Evolutionary conservation across 768 basidiomycete genomes (phyloP), one percentile per base, ranked within the genome.

Genomic region (Thelephora aurantiotincta): DNA sequence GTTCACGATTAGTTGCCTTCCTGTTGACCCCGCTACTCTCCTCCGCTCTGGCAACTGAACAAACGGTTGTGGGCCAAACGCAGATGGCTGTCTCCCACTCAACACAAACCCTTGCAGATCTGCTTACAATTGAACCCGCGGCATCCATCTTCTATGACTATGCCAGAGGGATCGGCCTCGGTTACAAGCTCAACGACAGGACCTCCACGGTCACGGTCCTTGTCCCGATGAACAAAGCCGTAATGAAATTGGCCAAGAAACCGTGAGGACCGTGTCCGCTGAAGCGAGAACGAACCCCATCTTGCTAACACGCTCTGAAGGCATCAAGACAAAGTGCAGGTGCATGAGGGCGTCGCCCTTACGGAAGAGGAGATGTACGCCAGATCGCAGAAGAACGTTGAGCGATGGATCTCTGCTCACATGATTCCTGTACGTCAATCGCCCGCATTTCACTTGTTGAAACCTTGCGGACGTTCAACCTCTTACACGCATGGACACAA

Each of bases 61-160:
- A 41, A 14, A 41, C 22, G 14, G 38, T 41, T 14, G 2, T 41
- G 18, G 16, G 9, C 16, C 7, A 41, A 18, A 14, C 9, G 14
- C 38, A 22, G 22, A 41, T 14, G 9, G 38, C 38, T 52, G 1
- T 74, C 77, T 0, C 55, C 65, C 26, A 73, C 64, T 2, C 65
- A 65, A 19, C 46, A 51, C 83, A 84, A 12, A 75, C 74, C 1
- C 65, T 91, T 33, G 71, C 80, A 4, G 88, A 90, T 63, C 64
- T 86, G 36, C 73, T 91, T 54, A 89, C 87, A 11, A 77, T 91
- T 57, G 79, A 88, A 54, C 56, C 74, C 1, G 74, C 76, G 0
- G 74, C 76, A 7, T 89, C 85, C 35, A 90, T 91, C 45, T 91
- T 87, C 69, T 88, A 79, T 59, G 78, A 82, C 0, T 90, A 90